These are phyloP conservation scores for Xylariaceae sp. DNA, from an alignment of 2,329 filamentous ascomycete species.

Conservation along the genomic window DNA sequence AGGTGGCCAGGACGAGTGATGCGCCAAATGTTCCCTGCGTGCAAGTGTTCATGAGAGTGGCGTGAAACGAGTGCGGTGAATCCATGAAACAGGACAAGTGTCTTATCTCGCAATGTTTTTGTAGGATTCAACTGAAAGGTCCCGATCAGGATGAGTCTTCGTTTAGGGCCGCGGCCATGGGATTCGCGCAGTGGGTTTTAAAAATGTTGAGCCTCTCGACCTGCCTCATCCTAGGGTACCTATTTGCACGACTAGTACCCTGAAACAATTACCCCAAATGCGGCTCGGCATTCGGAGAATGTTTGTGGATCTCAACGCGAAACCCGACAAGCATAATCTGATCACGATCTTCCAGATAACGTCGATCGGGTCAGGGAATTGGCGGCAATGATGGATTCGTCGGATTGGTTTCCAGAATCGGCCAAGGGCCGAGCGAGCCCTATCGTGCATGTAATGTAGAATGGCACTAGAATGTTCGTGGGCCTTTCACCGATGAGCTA, in stretches of 20 bases:
- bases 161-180: background rate
- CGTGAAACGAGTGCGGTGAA: background rate
- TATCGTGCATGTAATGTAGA: background rate
- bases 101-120: background rate
- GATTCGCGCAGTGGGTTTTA: background rate
- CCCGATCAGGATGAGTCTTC: background rate
- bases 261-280: background rate
- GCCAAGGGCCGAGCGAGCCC: background rate
- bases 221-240: background rate
- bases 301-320: constrained; percentile 1
- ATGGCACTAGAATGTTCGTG: constrained; percentile 1
- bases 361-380: background rate
- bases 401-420: constrained; percentile 3
- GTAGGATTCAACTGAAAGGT: background rate
- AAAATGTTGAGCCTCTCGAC: background rate
- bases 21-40: constrained; percentile 9
- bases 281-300: constrained; percentile 3
- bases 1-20: background rate
- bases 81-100: background rate
- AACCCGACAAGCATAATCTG: background rate
- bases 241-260: background rate
- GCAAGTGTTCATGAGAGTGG: constrained; percentile 1
- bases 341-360: constrained; percentile 8
- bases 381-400: background rate
- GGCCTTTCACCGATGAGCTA: background rate